Conservation (phyloP, 73 alveolate genomes). For the Blepharisma japonicum region DNA sequence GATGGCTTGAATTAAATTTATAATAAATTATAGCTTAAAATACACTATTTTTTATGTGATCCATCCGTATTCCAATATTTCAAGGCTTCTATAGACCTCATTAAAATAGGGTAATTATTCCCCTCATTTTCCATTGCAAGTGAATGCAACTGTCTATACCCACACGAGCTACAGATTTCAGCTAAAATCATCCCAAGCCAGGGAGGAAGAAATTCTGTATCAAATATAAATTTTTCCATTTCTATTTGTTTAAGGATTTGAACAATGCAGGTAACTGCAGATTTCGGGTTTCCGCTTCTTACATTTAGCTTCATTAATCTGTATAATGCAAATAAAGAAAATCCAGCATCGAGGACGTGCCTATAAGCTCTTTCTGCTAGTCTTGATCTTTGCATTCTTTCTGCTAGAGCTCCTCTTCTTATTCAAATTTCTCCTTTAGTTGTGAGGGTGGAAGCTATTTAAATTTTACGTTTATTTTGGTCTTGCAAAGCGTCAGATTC, state of each 20-base stretch:
- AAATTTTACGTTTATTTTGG: background rate
- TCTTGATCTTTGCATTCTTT: slow-evolving; percentile 20
- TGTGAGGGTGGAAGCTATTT: background rate
- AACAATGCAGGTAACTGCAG: slow-evolving; percentile 19
- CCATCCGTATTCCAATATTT: too few species aligned
- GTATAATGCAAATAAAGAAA: slow-evolving; percentile 28
- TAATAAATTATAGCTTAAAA: too few species aligned
- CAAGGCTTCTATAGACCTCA: too few species aligned
- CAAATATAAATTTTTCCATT: slow-evolving; percentile 11
- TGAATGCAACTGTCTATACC: slow-evolving; percentile 9
- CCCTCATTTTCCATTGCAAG: slow-evolving; percentile 49
- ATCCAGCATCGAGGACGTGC: slow-evolving; percentile 23
- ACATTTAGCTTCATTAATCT: slow-evolving; percentile 9
- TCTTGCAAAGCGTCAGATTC: background rate
- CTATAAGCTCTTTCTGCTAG: slow-evolving; percentile 36
- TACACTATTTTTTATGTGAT: too few species aligned
- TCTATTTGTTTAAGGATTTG: slow-evolving; percentile 28
- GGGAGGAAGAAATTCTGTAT: background rate
- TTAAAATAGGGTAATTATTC: too few species aligned
- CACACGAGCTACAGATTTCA: background rate
- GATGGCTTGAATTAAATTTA: too few species aligned
- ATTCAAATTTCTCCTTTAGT: slow-evolving; percentile 21
- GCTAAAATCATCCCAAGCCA: background rate
- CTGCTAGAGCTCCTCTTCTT: slow-evolving; percentile 30
- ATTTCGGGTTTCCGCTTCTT: slow-evolving; percentile 28